Conservation (phyloP, 2,329 filamentous ascomycete genomes). For the Botryotinia convoluta region DNA sequence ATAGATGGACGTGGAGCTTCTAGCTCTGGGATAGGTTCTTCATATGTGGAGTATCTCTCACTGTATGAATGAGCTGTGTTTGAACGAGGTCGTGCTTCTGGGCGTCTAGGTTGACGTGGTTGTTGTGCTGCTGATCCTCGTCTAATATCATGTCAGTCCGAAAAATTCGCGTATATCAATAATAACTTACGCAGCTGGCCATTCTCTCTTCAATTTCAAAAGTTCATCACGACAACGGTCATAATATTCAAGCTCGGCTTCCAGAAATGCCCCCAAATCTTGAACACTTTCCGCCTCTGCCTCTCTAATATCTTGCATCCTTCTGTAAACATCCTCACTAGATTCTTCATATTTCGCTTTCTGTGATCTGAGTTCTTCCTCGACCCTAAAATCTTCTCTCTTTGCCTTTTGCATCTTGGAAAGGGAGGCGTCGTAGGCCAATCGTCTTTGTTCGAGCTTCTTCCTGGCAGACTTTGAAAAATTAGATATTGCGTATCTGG, state of each 20-base stretch:
- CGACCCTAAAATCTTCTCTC: conserved; percentile 87
- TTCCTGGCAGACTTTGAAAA: conserved; percentile 68
- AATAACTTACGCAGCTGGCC: conserved; percentile 59
- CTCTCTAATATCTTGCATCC: conserved; percentile 97
- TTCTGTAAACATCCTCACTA: conserved; percentile 82
- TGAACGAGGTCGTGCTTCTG: conserved; percentile 50
- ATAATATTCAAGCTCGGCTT: conserved; percentile 86
- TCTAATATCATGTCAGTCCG: conserved; percentile 13
- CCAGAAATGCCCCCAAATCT: conserved; percentile 78
- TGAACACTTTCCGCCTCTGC: conserved; percentile 78
- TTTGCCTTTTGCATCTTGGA: conserved; percentile 91
- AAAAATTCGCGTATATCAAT: neutral
- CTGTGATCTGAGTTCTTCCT: conserved; percentile 86
- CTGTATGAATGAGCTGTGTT: conserved; percentile 63
- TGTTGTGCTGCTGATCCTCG: conserved; percentile 18
- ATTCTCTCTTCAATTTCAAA: conserved; percentile 63
- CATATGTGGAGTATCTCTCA: conserved; percentile 56
- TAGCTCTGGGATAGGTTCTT: conserved; percentile 47
- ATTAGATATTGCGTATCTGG: conserved; percentile 27
- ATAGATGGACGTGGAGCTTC: conserved; percentile 49
- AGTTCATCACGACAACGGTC: conserved; percentile 87
- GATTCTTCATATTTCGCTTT: conserved; percentile 97
- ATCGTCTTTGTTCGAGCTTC: conserved; percentile 85
- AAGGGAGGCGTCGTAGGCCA: conserved; percentile 87
- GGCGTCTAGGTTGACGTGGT: conserved; percentile 30